phyloP scores from a whole-genome alignment of 164 flowering plant genomes.

The Brasenia schreberi region DNA sequence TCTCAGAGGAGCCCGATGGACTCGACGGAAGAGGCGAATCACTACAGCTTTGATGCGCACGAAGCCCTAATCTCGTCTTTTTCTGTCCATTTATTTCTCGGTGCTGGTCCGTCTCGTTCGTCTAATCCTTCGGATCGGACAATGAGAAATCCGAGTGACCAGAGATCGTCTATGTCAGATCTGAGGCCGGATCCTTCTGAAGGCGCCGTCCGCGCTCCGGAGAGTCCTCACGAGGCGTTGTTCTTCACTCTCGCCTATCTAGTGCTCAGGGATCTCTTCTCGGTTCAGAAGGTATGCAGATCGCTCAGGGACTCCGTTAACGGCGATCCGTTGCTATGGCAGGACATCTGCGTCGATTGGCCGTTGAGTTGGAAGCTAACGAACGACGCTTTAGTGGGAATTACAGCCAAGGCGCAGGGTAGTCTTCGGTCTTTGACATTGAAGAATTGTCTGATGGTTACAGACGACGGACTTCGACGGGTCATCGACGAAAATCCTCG shows the following conservation, averaged over 20 bases:
- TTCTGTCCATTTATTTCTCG: not conserved
- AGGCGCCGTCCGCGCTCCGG: conserved; percentile 1
- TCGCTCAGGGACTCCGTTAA: conserved; percentile 41
- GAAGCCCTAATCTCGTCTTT: not conserved
- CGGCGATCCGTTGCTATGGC: conserved; percentile 46
- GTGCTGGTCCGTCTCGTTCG: not conserved
- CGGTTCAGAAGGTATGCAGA: conserved; percentile 35
- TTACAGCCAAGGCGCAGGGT: conserved; percentile 49
- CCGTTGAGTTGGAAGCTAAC: conserved; percentile 35
- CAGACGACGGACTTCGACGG: conserved; percentile 48
- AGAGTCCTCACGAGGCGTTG: conserved; percentile 52
- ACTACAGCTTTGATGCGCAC: not conserved
- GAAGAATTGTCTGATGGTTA: conserved; percentile 30
- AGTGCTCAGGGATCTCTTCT: conserved; percentile 45
- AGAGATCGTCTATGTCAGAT: not conserved
- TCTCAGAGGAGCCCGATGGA: not conserved
- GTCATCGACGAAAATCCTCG: conserved; percentile 39
- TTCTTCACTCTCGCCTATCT: conserved; percentile 46
- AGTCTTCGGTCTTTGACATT: conserved; percentile 42
- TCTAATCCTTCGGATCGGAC: not conserved
- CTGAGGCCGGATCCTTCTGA: not conserved
- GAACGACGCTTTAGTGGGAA: conserved; percentile 26
- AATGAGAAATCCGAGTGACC: not conserved
- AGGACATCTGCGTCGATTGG: conserved; percentile 31
- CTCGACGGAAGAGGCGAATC: not conserved